Evolutionary conservation across 1,139 yeast species (phyloP), one percentile per base, ranked within the genome.

Genomic region (Candida sanyaensis): DNA sequence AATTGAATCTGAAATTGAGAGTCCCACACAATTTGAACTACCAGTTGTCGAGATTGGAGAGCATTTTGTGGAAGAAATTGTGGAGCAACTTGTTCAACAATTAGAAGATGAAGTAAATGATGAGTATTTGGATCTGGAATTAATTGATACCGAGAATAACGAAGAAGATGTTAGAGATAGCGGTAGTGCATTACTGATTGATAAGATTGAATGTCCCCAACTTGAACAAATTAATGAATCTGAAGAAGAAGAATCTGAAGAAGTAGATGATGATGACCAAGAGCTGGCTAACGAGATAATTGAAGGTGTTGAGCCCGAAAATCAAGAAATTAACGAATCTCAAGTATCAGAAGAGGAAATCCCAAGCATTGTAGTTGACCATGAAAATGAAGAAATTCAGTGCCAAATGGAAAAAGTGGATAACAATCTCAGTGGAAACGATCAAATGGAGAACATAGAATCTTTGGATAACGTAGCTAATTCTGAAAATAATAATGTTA

Each of bases 1-100:
- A n/a, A 33, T 46, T 31, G 46, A 38, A 39, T 30, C 44, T 7
- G 38, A 40, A n/a, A 24, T 29, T 11, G 41, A 34, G 26, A 26
- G 36, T n/a, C n/a, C 17, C 9, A 28, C 29, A 11, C 9, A 39
- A 6, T 39, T 29, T 17, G 13, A 9, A 13, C 17, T 39, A 13
- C 39, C 39, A 4, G 27, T 36, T 6, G 39, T 36, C 11, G 39
- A 24, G n/a, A 10, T n/a, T 12, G 21, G 23, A 4, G 31, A 12
- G 12, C 23, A 37, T 13, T 13, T 11, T 13, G 41, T 27, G 26
- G 24, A 28, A 7, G 31, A 9, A 5, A 17, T 28, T 12, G 23
- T 28, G 8, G 41, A 37, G 13, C 10, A 27, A 3, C 31, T 37
- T 9, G 32, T 37, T 27, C 13, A 37, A 37, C 32, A 27, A 13